These are phyloP conservation scores for Starmera stellimalicola DNA, from an alignment of 1,139 yeast genomes.

Conservation along the genomic window DNA sequence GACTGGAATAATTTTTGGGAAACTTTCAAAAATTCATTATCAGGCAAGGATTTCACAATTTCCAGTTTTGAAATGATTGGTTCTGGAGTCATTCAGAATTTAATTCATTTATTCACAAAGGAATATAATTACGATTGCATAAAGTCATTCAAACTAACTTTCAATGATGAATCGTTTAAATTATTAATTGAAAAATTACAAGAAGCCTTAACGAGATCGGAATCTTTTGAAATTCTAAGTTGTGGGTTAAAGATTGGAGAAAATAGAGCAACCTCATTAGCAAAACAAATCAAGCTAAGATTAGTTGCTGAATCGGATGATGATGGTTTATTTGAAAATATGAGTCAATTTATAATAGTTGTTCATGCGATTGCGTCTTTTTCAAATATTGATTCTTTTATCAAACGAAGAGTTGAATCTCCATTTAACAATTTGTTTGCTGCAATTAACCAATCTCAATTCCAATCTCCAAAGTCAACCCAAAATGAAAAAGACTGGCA, in stretches of 20 bases:
- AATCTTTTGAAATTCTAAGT: constrained; percentile 63
- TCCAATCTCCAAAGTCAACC: not conserved
- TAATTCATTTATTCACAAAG: constrained; percentile 33
- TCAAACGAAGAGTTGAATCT: constrained; percentile 30
- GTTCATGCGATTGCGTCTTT: constrained; percentile 91
- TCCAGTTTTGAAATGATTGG: constrained; percentile 73
- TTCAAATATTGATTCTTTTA: constrained; percentile 57
- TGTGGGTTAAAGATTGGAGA: constrained; percentile 34
- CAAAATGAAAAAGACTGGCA: constrained; percentile 24
- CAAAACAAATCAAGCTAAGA: constrained; percentile 60
- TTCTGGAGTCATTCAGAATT: constrained; percentile 50
- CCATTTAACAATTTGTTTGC: constrained; percentile 8
- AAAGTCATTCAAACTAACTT: constrained; percentile 38
- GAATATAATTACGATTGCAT: constrained; percentile 26
- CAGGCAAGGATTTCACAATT: constrained; percentile 26
- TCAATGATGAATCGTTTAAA: constrained; percentile 32
- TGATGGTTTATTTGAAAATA: constrained; percentile 20
- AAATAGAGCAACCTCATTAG: constrained; percentile 48
- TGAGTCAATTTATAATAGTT: constrained; percentile 41
- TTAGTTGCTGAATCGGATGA: constrained; percentile 29
- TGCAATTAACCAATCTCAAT: constrained; percentile 8
- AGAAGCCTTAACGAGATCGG: constrained; percentile 67
- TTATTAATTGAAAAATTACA: constrained; percentile 50
- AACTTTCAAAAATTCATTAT: constrained; percentile 27
- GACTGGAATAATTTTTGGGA: constrained; percentile 43